phyloP scores from a whole-genome alignment of 345 rosid genomes.

The Alliaria petiolata region DNA sequence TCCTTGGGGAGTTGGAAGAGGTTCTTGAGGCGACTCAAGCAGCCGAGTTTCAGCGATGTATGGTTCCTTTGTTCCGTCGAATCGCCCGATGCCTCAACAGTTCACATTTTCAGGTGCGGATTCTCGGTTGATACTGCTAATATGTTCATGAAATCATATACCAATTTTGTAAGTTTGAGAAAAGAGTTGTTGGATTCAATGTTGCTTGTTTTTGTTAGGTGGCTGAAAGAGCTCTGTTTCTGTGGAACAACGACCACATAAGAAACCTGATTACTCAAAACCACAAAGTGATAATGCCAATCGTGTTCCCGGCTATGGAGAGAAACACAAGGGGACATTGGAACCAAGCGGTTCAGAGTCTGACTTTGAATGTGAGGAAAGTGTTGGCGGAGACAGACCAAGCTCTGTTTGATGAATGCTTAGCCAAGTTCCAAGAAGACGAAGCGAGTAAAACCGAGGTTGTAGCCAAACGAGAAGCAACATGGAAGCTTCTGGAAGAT shows the following conservation, averaged over 20 bases:
- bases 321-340: conserved; percentile 50
- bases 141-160: background rate
- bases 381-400: conserved; percentile 55
- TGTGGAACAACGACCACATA: conserved; percentile 65
- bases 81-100: conserved; percentile 66
- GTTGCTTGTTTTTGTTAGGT: conserved; percentile 35
- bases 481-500: conserved; percentile 70
- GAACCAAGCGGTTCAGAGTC: conserved; percentile 67
- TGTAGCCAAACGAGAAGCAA: conserved; percentile 46
- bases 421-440: conserved; percentile 51
- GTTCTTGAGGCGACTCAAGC: conserved; percentile 75
- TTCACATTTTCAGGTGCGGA: conserved; percentile 78
- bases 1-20: conserved; percentile 80
- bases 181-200: background rate
- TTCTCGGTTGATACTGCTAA: background rate
- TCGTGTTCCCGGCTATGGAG: conserved; percentile 57
- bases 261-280: conserved; percentile 48
- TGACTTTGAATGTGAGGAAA: conserved; percentile 54
- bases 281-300: conserved; percentile 47
- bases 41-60: conserved; percentile 78
- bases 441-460: conserved; percentile 44
- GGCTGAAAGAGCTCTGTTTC: conserved; percentile 60
- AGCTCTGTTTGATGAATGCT: conserved; percentile 63
- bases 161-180: background rate
- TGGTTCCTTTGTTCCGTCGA: conserved; percentile 65